Base-by-base conservation (phyloP, 2,329 filamentous ascomycete genomes). In the Alternaria triticimaculans region DNA sequence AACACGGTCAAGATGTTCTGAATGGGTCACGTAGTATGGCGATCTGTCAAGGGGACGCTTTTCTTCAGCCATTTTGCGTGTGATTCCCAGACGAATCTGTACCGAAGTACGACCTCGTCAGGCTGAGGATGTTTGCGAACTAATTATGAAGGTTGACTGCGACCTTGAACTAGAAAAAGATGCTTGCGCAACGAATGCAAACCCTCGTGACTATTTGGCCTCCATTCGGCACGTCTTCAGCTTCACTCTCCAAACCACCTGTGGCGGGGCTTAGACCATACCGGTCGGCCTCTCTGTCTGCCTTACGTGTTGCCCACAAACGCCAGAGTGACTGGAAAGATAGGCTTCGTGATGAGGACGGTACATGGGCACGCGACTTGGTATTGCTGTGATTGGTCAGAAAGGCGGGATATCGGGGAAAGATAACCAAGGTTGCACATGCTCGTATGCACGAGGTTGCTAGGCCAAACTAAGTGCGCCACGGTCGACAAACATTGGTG, bases 1-100 rank as follows among this genome's bases (percentile, higher is more conserved):
- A 14, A 66, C 62, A 30, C 68, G 67, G 55, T 73, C 65, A 8
- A 73, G 67, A 57, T 72, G 66, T 55, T 73, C 71, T 26, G 49
- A 67, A 37, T 71, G 64, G 9, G 62, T 53, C 10, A 65, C 66
- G 58, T 61, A 66, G 33, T 69, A 70, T 25, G 71, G 71, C 11
- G 59, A 69, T 45, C 71, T 62, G 60, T 71, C 68, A n/a, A 70
- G 48, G 20, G 69, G 67, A 26, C 67, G 64, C 26, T 51, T 20
- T 21, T 60, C 65, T 11, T 58, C 63, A 25, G 57, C 62, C 62
- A 64, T 64, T 25, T 21, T 55, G 30, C 14, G 20, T 12, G 15
- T 2, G 5, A 26, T 6, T 43, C 23, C 45, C 33, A 12, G 43
- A 12, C 41, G 20, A 44, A 41, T 41, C 37, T n/a, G 37, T 18